These are phyloP conservation scores for Trichoderma arundinaceum DNA, from an alignment of 2,329 filamentous ascomycete genomes.

Conservation along the genomic window DNA sequence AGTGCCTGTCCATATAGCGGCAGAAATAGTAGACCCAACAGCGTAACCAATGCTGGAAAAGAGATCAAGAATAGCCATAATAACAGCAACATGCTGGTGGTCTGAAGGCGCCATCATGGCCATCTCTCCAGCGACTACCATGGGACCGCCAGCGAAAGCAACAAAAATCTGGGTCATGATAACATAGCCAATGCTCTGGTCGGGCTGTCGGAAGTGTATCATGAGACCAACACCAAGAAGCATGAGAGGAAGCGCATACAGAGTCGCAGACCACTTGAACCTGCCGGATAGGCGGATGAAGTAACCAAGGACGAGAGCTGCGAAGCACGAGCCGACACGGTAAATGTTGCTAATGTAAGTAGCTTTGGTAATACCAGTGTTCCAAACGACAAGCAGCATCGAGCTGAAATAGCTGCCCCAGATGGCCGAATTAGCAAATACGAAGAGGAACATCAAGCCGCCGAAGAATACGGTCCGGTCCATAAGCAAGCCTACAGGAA, in stretches of 20 bases:
- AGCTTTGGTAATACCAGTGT: conserved; percentile 44
- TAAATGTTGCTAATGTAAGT: conserved; percentile 54
- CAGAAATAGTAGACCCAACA: conserved; percentile 64
- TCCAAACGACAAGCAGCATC: conserved; percentile 49
- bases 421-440: conserved; percentile 46
- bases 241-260: conserved; percentile 59
- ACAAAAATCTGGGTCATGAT: conserved; percentile 68
- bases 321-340: conserved; percentile 54
- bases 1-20: conserved; percentile 67
- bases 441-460: conserved; percentile 46
- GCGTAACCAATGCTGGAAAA: conserved; percentile 66
- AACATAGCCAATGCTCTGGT: conserved; percentile 57
- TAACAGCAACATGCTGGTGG: conserved; percentile 66
- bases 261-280: conserved; percentile 58
- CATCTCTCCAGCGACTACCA: conserved; percentile 66
- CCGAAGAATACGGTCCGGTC: conserved; percentile 46
- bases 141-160: conserved; percentile 62
- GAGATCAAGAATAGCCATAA: conserved; percentile 66
- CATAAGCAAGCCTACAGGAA: conserved; percentile 44
- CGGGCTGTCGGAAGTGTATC: conserved; percentile 63
- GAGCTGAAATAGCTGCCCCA: conserved; percentile 51
- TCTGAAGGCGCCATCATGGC: conserved; percentile 64
- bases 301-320: conserved; percentile 49
- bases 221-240: conserved; percentile 63
- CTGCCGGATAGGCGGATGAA: conserved; percentile 53